Percentiles rank a stretch among this genome's conserved stretches.
Evolutionary conservation across 805 yeast species (phyloP).

Genomic region (Ogataea neopini): DNA sequence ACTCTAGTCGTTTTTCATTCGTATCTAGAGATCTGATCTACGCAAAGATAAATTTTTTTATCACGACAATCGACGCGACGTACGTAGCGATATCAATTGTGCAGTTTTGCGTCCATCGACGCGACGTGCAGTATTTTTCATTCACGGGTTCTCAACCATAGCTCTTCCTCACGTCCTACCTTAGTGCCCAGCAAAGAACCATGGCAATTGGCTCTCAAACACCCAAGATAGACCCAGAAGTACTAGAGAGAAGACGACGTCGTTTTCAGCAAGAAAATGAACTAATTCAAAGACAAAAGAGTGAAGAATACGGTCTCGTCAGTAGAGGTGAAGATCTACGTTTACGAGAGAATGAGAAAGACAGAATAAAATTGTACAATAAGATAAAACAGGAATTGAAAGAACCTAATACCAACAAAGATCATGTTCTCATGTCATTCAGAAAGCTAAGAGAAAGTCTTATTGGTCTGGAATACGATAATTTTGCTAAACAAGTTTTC

Average conservation of each 20-base stretch:
- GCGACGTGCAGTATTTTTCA: too few relatives aligned
- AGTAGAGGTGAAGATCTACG: slow-evolving; percentile 61
- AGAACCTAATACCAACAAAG: slow-evolving; percentile 17
- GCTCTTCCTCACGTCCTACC: too few relatives aligned
- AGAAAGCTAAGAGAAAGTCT: slow-evolving; percentile 60
- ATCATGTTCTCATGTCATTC: slow-evolving; percentile 39
- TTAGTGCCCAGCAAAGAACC: too few relatives aligned
- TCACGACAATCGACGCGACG: neutral
- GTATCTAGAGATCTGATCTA: neutral
- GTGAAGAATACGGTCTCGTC: slow-evolving; percentile 48
- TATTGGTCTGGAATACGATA: slow-evolving; percentile 35
- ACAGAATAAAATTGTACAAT: slow-evolving; percentile 43
- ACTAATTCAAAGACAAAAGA: slow-evolving; percentile 17
- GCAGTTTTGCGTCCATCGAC: too few relatives aligned
- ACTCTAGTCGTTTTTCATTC: neutral
- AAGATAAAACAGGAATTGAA: slow-evolving; percentile 35
- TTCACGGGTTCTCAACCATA: too few relatives aligned
- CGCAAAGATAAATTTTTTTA: neutral
- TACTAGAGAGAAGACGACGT: slow-evolving; percentile 31
- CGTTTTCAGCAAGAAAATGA: slow-evolving; percentile 35
- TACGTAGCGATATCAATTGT: too few relatives aligned
- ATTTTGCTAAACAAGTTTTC: slow-evolving; percentile 46
- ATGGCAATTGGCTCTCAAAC: too few relatives aligned
- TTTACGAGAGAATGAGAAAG: slow-evolving; percentile 45
- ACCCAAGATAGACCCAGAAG: slow-evolving; percentile 6